These are phyloP conservation scores for Cladosporium sp. DNA, from an alignment of 2,329 filamentous ascomycete species.

Conservation along the genomic window DNA sequence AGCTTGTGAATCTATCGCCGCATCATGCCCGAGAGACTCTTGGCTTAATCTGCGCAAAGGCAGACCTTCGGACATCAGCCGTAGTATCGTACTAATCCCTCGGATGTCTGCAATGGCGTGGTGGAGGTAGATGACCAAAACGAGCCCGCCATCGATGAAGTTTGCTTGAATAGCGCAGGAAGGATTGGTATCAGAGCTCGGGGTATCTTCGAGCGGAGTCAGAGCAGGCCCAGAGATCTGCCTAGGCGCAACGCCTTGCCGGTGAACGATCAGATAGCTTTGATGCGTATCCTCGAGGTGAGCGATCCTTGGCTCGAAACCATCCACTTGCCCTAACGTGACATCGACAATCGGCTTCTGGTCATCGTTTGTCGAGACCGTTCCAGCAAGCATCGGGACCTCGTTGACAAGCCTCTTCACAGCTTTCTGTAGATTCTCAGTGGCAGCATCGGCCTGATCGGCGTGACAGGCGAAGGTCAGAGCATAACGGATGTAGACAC, in stretches of 20 bases:
- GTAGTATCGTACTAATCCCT: conserved; percentile 17
- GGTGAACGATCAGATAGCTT: conserved; percentile 10
- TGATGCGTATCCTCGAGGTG: conserved; percentile 9
- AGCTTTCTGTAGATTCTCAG: conserved; percentile 10
- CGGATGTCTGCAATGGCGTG: conserved; percentile 19
- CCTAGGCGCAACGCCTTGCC: conserved; percentile 14
- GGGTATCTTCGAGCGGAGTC: conserved; percentile 16
- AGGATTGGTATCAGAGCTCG: background rate
- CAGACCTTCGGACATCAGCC: conserved; percentile 16
- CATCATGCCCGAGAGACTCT: conserved; percentile 14
- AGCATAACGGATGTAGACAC: conserved; percentile 20
- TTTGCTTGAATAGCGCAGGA: conserved; percentile 21
- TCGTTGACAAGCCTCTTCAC: conserved; percentile 16
- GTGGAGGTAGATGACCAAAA: conserved; percentile 21
- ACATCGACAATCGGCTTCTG: conserved; percentile 4
- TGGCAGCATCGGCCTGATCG: conserved; percentile 5
- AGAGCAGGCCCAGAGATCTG: conserved; percentile 12
- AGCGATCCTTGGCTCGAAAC: conserved; percentile 16
- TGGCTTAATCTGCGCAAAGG: conserved; percentile 7
- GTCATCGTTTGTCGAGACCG: background rate
- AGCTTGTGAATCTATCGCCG: background rate
- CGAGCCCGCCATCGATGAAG: conserved; percentile 20
- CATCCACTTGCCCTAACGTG: conserved; percentile 12
- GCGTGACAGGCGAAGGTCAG: conserved; percentile 18
- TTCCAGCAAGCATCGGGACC: conserved; percentile 16